Base-by-base conservation (phyloP, 1,139 yeast genomes). In the Suhomyces bolitotheri region DNA sequence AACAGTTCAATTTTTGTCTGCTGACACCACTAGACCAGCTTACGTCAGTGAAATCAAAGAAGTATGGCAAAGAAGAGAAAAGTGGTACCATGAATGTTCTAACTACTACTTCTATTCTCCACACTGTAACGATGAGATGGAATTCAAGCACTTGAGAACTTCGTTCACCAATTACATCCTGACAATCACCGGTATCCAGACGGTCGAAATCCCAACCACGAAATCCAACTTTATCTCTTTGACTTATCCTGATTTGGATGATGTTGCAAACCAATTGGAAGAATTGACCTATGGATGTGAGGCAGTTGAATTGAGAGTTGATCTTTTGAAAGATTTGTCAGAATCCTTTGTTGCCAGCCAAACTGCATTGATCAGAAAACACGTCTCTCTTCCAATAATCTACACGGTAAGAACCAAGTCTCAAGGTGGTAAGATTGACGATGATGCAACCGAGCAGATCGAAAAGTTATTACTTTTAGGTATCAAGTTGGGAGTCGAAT, bases 21-120 rank as follows among this genome's bases (percentile, higher is more conserved):
- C 76, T 36, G 99, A 92, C 60, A 78, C 86, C 38, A 73, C 89
- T 1, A 78, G 99, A 54, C 98, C 99, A 13, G 86, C 96, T 2
- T 89, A 81, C 54, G 72, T 71, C 10, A 84, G 79, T 46, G 97
- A 89, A 53, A 82, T 90, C 47, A 70, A 72, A 45, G 78, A 78
- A 19, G 97, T 92, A 23, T 94, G 97, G 96, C 54, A 66, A 20
- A 78, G 87, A 53, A 79, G 99, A 57, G 84, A 87, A 58, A 59
- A 64, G 9, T 84, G 87, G 83, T 94, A 89, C 66, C 69, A 73
- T 29, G 87, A 82, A 40, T 86, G 94, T 50, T 82, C 96, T 10
- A 88, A 84, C 58, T 80, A 76, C 56, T 76, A 78, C 51, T 88
- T 84, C 65, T 88, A 75, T 64, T 81, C 95, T 2, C 78, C 88